A percentile compares a stretch with the other conserved stretches of the same genome.
phyloP scores from a whole-genome alignment of 2,329 filamentous ascomycete species.

The Helotiales sp. region DNA sequence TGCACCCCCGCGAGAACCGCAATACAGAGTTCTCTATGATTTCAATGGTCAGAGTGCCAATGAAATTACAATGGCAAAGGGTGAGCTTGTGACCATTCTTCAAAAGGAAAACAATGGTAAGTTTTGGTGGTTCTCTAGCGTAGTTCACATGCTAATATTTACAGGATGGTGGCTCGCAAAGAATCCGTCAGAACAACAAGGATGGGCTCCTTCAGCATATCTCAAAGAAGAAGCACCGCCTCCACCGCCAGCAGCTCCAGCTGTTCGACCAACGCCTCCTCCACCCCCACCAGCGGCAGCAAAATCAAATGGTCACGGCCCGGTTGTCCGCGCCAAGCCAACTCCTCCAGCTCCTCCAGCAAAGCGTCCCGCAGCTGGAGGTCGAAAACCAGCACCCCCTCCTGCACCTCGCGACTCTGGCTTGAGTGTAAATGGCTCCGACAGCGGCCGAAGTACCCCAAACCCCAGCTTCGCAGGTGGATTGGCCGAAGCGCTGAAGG shows the following conservation, averaged over 20 bases:
- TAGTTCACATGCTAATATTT: conserved; percentile 43
- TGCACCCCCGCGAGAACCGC: conserved; percentile 69
- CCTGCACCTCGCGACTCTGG: conserved; percentile 73
- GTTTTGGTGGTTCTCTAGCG: conserved; percentile 40
- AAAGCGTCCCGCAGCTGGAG: conserved; percentile 73
- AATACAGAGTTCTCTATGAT: conserved; percentile 90
- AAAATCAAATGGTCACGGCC: conserved; percentile 46
- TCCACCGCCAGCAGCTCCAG: conserved; percentile 61
- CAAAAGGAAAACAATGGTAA: conserved; percentile 94
- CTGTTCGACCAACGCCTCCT: conserved; percentile 52
- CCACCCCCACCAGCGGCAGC: conserved; percentile 61
- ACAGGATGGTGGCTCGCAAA: conserved; percentile 96
- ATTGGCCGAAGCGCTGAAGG: conserved; percentile 77
- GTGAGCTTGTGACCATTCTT: conserved; percentile 85
- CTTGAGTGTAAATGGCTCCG: conserved; percentile 58
- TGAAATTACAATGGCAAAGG: conserved; percentile 79
- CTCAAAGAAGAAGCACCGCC: conserved; percentile 78
- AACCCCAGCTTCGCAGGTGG: conserved; percentile 75
- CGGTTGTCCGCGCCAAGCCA: conserved; percentile 44
- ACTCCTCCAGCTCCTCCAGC: conserved; percentile 56
- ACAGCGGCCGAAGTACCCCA: conserved; percentile 72
- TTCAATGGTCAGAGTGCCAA: conserved; percentile 85
- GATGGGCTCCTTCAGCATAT: conserved; percentile 94
- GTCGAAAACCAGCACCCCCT: conserved; percentile 72
- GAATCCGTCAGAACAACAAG: conserved; percentile 74